A percentile compares a stretch with the other conserved stretches of the same genome.
These are phyloP conservation scores for Cronartium quercuum DNA, from an alignment of 1,284 basidiomycete species.

Conservation along the genomic window DNA sequence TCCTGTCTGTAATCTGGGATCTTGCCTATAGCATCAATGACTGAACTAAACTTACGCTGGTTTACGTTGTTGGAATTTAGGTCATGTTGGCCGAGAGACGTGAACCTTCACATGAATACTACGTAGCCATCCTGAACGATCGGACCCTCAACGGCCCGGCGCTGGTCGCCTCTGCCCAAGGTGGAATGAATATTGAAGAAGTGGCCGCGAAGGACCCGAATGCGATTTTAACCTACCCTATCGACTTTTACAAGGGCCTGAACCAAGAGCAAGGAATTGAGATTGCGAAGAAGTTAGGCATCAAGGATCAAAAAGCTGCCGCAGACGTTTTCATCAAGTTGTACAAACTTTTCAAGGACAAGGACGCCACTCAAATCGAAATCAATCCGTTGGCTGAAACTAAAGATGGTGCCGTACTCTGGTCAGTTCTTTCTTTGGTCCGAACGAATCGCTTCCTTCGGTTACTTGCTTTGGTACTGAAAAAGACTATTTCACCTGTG, in stretches of 20 bases:
- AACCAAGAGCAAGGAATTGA: conserved; percentile 65
- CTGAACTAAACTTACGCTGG: background rate
- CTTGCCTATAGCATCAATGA: background rate
- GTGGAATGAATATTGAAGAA: conserved; percentile 74
- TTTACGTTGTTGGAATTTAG: conserved; percentile 50
- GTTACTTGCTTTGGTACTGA: conserved; percentile 25
- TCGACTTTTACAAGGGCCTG: conserved; percentile 80
- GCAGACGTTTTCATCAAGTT: conserved; percentile 91
- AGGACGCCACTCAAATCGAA: conserved; percentile 99
- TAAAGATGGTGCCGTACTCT: conserved; percentile 84
- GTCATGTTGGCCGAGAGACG: conserved; percentile 97
- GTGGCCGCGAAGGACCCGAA: conserved; percentile 94
- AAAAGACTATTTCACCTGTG: conserved; percentile 29
- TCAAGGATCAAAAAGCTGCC: conserved; percentile 69
- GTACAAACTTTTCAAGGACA: conserved; percentile 96
- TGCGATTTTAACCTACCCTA: conserved; percentile 93
- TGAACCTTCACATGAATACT: conserved; percentile 93
- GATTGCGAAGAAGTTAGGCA: conserved; percentile 84
- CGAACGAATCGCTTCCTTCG: background rate
- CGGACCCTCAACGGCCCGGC: conserved; percentile 82
- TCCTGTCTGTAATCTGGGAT: background rate
- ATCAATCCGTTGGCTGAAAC: conserved; percentile 99
- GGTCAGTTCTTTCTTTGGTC: conserved; percentile 56
- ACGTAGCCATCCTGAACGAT: conserved; percentile 95
- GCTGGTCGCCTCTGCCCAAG: conserved; percentile 82